These are phyloP conservation scores for Hirschioporus abietinus DNA, from an alignment of 768 basidiomycete species.

Conservation along the genomic window DNA sequence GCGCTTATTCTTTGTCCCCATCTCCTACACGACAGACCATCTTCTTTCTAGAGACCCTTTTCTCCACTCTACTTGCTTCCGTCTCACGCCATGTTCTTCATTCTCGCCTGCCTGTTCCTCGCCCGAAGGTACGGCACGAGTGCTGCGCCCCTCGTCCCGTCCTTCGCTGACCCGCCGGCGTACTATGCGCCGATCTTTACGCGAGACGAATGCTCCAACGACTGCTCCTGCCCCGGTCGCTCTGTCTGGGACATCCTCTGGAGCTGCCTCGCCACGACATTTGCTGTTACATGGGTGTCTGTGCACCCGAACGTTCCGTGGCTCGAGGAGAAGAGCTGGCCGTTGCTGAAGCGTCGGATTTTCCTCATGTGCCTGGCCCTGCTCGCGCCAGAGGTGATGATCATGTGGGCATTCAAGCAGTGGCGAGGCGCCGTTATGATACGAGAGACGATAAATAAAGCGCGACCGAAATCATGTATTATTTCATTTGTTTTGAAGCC, in stretches of 20 bases:
- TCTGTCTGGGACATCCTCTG: constrained; percentile 18
- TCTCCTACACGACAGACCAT: too few relatives aligned
- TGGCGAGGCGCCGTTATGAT: background rate
- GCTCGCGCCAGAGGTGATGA: constrained; percentile 24
- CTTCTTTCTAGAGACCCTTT: too few relatives aligned
- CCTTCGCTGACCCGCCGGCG: background rate
- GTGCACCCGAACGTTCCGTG: constrained; percentile 27
- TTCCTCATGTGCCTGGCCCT: constrained; percentile 18
- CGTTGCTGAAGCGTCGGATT: constrained; percentile 11
- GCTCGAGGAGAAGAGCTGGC: constrained; percentile 11
- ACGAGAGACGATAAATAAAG: constrained; percentile 37
- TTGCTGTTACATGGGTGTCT: constrained; percentile 25
- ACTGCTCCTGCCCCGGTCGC: background rate
- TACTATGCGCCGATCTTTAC: background rate
- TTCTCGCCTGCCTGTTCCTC: background rate
- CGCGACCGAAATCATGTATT: background rate
- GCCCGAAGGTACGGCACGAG: background rate
- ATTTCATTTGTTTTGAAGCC: background rate
- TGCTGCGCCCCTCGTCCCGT: background rate
- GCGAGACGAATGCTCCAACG: background rate
- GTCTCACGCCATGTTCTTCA: too few relatives aligned
- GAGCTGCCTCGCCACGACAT: constrained; percentile 23
- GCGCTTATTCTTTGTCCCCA: too few relatives aligned
- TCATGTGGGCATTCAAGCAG: constrained; percentile 24
- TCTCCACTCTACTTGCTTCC: too few relatives aligned